Percentiles rank a stretch among this genome's conserved stretches.
These are phyloP conservation scores for Pseudogymnoascus sp. DNA, from an alignment of 2,329 filamentous ascomycete genomes.

Conservation along the genomic window DNA sequence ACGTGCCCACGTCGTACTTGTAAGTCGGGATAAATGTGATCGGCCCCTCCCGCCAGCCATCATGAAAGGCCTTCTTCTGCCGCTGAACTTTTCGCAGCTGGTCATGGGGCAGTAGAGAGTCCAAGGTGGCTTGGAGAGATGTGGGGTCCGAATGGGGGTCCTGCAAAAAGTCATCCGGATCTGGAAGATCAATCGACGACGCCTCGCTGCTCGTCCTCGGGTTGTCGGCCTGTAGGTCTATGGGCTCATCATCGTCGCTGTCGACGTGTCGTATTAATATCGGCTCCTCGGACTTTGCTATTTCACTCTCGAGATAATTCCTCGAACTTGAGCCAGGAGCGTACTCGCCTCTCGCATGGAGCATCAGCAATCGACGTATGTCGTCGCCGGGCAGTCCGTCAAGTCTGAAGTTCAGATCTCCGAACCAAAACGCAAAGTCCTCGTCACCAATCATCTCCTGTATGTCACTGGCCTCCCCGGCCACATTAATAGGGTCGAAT, in stretches of 20 bases:
- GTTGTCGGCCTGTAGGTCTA: conserved; percentile 23
- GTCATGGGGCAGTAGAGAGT: conserved; percentile 82
- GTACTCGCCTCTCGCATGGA: conserved; percentile 76
- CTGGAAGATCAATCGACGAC: conserved; percentile 39
- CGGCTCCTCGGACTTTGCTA: conserved; percentile 39
- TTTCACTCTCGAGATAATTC: conserved; percentile 26
- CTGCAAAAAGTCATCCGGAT: conserved; percentile 57
- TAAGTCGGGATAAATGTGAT: conserved; percentile 91
- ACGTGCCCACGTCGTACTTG: conserved; percentile 93
- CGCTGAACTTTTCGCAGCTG: conserved; percentile 70
- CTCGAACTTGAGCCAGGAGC: conserved; percentile 40
- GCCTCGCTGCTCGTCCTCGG: conserved; percentile 20
- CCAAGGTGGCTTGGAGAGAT: conserved; percentile 79
- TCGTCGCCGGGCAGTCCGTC: conserved; percentile 85
- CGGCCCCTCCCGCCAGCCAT: conserved; percentile 83
- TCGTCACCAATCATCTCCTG: conserved; percentile 72
- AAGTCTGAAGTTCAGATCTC: conserved; percentile 89
- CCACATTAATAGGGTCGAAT: conserved; percentile 64
- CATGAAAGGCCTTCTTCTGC: conserved; percentile 71
- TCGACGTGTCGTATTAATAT: conserved; percentile 36
- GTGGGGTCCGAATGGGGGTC: conserved; percentile 70
- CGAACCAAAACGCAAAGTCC: conserved; percentile 93
- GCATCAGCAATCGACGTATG: conserved; percentile 71
- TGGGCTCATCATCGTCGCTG: conserved; percentile 38
- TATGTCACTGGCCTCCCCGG: conserved; percentile 57